These are phyloP conservation scores for Neurospora tetrasperma DNA, from an alignment of 495 filamentous ascomycete species.

Conservation along the genomic window DNA sequence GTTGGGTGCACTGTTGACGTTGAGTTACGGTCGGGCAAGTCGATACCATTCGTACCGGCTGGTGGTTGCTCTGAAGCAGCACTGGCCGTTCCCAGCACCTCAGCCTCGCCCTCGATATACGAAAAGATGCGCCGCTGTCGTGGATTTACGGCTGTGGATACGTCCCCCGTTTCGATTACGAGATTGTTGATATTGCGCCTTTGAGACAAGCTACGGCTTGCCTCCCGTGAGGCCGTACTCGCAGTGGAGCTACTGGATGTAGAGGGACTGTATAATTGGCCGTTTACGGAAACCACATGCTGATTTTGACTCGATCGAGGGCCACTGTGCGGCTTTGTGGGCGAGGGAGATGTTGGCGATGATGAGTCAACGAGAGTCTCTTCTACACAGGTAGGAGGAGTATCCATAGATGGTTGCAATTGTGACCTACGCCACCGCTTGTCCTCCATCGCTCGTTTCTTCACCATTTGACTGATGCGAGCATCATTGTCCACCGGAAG, in stretches of 20 bases:
- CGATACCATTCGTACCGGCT: background rate
- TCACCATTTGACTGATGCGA: conserved; percentile 11
- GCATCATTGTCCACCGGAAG: conserved; percentile 5
- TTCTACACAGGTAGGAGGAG: background rate
- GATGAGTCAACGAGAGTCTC: background rate
- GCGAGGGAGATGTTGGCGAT: background rate
- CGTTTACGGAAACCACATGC: background rate
- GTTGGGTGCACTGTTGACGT: background rate
- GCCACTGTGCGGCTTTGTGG: background rate
- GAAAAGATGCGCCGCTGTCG: background rate
- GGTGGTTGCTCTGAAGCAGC: background rate
- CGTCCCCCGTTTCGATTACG: background rate
- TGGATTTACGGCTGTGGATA: background rate
- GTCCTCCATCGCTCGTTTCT: conserved; percentile 11
- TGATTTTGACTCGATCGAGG: background rate
- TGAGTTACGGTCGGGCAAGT: background rate
- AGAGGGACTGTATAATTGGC: background rate
- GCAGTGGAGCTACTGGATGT: background rate
- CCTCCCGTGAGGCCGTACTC: background rate
- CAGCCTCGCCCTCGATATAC: background rate
- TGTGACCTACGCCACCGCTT: background rate
- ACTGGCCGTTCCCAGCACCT: background rate
- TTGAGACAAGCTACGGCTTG: background rate
- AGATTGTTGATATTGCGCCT: background rate
- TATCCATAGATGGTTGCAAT: background rate